These are phyloP conservation scores for Cyberlindnera nakhonratchasimensis DNA, from an alignment of 805 yeast species.

Conservation along the genomic window DNA sequence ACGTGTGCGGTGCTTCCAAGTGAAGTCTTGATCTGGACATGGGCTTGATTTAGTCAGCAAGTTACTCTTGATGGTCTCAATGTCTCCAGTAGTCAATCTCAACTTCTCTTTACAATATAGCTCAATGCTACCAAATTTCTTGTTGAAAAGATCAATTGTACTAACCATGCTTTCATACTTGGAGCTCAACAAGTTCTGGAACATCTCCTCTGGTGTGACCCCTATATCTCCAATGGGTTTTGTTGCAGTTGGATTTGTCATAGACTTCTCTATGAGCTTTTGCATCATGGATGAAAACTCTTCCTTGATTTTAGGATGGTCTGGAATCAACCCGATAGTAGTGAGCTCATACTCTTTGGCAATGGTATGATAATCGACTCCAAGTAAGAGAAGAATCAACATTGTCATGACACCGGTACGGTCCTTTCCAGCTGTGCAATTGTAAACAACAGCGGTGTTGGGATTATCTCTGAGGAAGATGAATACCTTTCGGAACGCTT, in stretches of 20 bases:
- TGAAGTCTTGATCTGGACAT: conserved; percentile 16
- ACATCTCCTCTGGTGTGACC: conserved; percentile 43
- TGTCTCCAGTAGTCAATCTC: conserved; percentile 43
- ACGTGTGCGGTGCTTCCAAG: conserved; percentile 26
- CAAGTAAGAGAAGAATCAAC: conserved; percentile 58
- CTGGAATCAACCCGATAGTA: conserved; percentile 55
- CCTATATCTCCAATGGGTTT: not conserved
- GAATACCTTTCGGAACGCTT: conserved; percentile 48
- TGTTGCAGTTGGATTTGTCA: conserved; percentile 3
- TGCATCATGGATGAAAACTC: conserved; percentile 23
- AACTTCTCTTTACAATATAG: conserved; percentile 43
- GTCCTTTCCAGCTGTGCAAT: conserved; percentile 87
- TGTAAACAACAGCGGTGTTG: conserved; percentile 53
- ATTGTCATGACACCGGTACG: conserved; percentile 76
- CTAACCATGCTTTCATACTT: conserved; percentile 68
- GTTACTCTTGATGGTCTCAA: conserved; percentile 34
- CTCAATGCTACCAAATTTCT: conserved; percentile 52
- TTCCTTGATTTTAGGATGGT: conserved; percentile 26
- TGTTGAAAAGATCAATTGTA: conserved; percentile 50
- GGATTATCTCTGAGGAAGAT: conserved; percentile 52
- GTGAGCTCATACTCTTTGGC: conserved; percentile 79
- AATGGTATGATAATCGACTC: conserved; percentile 61
- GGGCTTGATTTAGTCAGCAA: conserved; percentile 25
- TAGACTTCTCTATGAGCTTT: conserved; percentile 6
- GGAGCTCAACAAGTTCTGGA: conserved; percentile 57